phyloP scores from a whole-genome alignment of 2,329 filamentous ascomycete species.

The Talaromyces albobiverticillius region DNA sequence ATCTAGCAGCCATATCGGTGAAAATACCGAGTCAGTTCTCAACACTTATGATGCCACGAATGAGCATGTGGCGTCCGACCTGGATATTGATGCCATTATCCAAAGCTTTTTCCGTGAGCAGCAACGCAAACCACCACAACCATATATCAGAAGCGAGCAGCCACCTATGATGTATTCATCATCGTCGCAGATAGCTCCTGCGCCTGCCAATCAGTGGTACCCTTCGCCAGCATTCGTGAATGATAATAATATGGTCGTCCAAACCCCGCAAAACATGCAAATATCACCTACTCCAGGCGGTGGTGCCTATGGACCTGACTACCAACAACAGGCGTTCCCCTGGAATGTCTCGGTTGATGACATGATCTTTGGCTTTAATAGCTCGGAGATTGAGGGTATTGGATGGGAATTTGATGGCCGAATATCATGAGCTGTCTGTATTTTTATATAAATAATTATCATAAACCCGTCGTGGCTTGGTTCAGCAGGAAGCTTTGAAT shows the following conservation, averaged over 20 bases:
- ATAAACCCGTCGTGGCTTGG: too few relatives aligned
- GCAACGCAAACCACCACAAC: slow-evolving; percentile 4
- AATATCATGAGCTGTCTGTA: neutral
- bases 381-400: slow-evolving; percentile 19
- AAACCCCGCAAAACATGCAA: neutral
- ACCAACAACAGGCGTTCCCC: neutral
- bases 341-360: slow-evolving; percentile 23
- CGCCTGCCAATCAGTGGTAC: neutral
- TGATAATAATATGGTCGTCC: neutral
- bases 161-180: neutral
- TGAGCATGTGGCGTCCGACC: slow-evolving; percentile 22
- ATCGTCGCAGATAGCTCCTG: neutral
- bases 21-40: neutral
- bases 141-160: neutral
- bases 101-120: slow-evolving; percentile 40
- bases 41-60: neutral
- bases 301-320: neutral
- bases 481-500: too few relatives aligned
- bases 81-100: slow-evolving; percentile 44
- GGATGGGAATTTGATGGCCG: slow-evolving; percentile 8
- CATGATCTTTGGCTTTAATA: slow-evolving; percentile 34
- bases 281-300: neutral
- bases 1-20: neutral
- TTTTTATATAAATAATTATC: too few relatives aligned
- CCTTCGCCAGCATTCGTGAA: neutral